Conservation (phyloP, 208 protist species). For the Acanthamoeba triangularis region DNA sequence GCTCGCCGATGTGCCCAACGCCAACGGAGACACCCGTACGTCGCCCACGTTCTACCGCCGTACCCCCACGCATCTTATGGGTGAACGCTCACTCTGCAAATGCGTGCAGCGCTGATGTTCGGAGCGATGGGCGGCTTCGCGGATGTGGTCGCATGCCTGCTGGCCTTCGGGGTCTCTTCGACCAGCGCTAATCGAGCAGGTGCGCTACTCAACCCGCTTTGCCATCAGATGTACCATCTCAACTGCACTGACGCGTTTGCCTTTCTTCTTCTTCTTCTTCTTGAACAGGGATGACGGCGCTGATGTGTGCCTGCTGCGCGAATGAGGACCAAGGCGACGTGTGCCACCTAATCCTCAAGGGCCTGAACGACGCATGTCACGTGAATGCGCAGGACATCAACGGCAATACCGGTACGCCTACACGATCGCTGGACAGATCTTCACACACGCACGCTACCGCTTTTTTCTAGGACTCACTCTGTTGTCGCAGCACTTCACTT, state of each 20-base stretch:
- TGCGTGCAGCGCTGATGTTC: slow-evolving; percentile 32
- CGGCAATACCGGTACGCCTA: slow-evolving; percentile 24
- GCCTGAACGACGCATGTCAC: background rate
- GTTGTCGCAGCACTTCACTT: background rate
- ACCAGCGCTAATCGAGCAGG: background rate
- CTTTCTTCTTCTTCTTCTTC: too few species aligned
- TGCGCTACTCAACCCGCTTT: background rate
- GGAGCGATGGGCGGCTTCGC: background rate
- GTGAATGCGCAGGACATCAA: background rate
- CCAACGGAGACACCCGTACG: slow-evolving; percentile 50
- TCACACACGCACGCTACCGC: too few species aligned
- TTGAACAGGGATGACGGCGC: slow-evolving; percentile 19
- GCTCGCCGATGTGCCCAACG: background rate
- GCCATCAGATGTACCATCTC: background rate
- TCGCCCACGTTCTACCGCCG: background rate
- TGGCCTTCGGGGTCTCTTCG: background rate
- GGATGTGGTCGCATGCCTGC: background rate
- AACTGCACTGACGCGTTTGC: background rate
- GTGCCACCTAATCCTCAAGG: background rate
- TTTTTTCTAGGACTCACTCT: background rate
- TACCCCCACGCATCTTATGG: background rate
- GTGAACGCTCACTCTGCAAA: background rate
- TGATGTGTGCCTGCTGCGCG: slow-evolving; percentile 50
- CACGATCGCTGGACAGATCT: background rate
- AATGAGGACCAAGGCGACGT: background rate